Evolutionary conservation across 495 filamentous ascomycete genomes (phyloP).

Genomic region (Trichodelitschia bisporula): DNA sequence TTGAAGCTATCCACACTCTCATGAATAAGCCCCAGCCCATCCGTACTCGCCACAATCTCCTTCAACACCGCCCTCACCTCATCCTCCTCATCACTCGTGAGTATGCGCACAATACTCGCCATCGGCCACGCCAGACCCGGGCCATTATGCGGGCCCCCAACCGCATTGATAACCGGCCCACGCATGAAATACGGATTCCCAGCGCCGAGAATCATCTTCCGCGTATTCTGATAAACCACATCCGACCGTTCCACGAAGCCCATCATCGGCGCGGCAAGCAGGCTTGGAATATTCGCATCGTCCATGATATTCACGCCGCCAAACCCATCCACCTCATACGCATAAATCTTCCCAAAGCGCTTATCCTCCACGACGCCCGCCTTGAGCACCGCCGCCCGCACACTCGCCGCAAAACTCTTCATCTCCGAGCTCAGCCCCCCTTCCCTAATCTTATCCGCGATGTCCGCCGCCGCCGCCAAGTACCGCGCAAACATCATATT

Average conservation of each 20-base stretch:
- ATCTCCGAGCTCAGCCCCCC: constrained; percentile 26
- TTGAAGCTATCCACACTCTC: constrained; percentile 32
- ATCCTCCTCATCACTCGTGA: constrained; percentile 26
- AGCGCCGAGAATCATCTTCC: constrained; percentile 22
- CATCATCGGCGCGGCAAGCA: constrained; percentile 28
- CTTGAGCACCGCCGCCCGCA: constrained; percentile 26
- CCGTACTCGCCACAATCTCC: constrained; percentile 26
- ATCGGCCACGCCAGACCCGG: constrained; percentile 35
- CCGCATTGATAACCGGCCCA: constrained; percentile 25
- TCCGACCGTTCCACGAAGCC: constrained; percentile 22
- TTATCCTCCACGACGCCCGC: constrained; percentile 26
- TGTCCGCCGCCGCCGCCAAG: constrained; percentile 24
- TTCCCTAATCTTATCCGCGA: too few species aligned
- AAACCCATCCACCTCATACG: constrained; percentile 37
- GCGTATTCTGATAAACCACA: constrained; percentile 24
- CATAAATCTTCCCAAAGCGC: constrained; percentile 25
- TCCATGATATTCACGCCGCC: constrained; percentile 30
- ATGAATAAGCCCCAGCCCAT: constrained; percentile 32
- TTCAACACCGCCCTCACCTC: constrained; percentile 24
- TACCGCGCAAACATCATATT: constrained; percentile 45
- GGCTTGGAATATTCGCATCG: constrained; percentile 34
- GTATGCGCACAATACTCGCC: constrained; percentile 28
- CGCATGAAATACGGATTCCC: constrained; percentile 32
- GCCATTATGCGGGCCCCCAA: constrained; percentile 31
- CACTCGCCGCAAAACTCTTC: constrained; percentile 20